Base-by-base conservation (phyloP, 768 basidiomycete genomes). In the Dacryopinax primogenitus region DNA sequence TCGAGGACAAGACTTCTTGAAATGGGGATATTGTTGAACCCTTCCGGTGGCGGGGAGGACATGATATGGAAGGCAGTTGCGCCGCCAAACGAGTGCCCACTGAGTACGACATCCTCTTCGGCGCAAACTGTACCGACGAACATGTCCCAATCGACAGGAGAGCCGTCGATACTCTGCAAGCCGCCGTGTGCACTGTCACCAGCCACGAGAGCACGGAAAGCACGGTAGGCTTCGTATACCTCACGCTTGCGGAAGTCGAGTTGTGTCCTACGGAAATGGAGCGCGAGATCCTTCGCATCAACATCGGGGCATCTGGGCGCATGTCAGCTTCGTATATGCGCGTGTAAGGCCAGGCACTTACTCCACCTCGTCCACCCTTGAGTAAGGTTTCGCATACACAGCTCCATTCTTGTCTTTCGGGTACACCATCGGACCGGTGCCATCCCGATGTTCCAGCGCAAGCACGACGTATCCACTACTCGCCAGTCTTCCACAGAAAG, bases 361-460 rank as follows among this genome's bases (percentile, higher is more conserved):
- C 77, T 74, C 66, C 71, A 88, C 74, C 66, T 84, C 82, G 11
- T 76, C 72, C 26, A 84, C 81, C 26, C 78, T 77, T 63, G 85
- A 73, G 71, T 91, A 92, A 11, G 81, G 72, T 28, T 77, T 71
- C 32, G 68, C 62, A 35, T 21, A 72, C 73, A 71, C 65, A 30
- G 74, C 70, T 63, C 75, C 73, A 71, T 69, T 68, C 71, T 68
- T 76, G 41, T 74, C 67, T 71, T 71, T 73, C 37, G 74, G 76
- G 45, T 78, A 74, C 47, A 79, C 73, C 66, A 76, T 80, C 0
- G 84, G 84, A 1, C 82, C 85, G 2, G 86, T 86, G 0, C 90
- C 91, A 72, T 94, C 92, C 11, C 86, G 81, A 72, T 93, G 92
- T 71, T 93, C 89, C 26, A 93, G 71, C 3, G 89, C 86, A 45